These are phyloP conservation scores for Aquilaria malaccensis DNA, from an alignment of 345 rosid species.

Conservation along the genomic window DNA sequence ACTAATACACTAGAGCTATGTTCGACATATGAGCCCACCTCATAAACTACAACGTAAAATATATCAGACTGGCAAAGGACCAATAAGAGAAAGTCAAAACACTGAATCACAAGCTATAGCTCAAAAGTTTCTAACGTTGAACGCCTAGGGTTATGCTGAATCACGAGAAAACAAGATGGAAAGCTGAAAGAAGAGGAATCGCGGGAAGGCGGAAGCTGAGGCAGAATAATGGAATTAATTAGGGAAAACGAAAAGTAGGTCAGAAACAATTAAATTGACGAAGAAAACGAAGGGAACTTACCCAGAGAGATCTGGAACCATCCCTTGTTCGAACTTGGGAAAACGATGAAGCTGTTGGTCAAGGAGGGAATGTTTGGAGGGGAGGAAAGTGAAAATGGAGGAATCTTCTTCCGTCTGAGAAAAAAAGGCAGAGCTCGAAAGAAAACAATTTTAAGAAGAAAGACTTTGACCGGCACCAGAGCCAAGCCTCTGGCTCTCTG, in stretches of 20 bases:
- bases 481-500: too few relatives aligned
- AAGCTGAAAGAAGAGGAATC: neutral
- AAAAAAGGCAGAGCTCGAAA: too few relatives aligned
- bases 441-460: too few relatives aligned
- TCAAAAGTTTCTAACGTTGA: neutral
- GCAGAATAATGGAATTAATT: too few relatives aligned
- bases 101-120: neutral
- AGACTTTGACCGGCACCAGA: too few relatives aligned
- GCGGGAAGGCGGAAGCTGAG: neutral
- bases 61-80: too few relatives aligned
- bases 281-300: conserved; percentile 7
- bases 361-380: neutral
- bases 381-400: neutral
- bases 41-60: too few relatives aligned
- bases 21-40: too few relatives aligned
- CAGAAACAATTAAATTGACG: neutral
- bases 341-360: too few relatives aligned
- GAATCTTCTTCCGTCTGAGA: neutral
- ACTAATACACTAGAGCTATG: too few relatives aligned
- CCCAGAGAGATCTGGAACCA: conserved; percentile 19
- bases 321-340: neutral
- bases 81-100: too few relatives aligned
- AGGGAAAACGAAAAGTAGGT: neutral
- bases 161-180: neutral
- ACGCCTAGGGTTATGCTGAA: neutral